Base-by-base conservation (phyloP, 2,329 filamentous ascomycete genomes). In the Parastagonospora avenae region DNA sequence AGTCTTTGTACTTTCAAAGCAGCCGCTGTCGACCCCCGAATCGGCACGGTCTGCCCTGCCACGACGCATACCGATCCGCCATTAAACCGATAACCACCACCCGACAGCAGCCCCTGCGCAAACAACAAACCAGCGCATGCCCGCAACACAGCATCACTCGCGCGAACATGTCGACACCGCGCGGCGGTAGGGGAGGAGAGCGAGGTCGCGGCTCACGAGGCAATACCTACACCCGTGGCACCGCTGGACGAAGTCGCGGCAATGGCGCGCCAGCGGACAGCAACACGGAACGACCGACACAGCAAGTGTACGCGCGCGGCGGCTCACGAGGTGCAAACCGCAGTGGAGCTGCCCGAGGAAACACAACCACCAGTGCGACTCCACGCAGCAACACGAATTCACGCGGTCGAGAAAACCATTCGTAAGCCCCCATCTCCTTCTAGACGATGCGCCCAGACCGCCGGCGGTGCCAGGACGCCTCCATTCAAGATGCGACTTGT, bases 131-230 rank as follows among this genome's bases (percentile, higher is more conserved):
- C 40, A 43, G 50, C 56, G 50, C 53, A 57, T 59, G 51, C 40
- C 45, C 46, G 46, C 48, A 32, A 42, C 48, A 36, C 36, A 24
- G 46, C 31, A 46, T 12, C 48, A 40, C 49, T 55, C 52, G 36
- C 62, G 63, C 63, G 57, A 66, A 56, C 24, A 71, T 70, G 67
- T 62, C 65, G 55, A 53, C 59, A 49, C 63, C 59, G 47, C 65
- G 66, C 40, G 63, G 60, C 50, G 55, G 50, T 16, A 52, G 59
- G 57, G 63, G 61, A 27, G 59, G 52, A 39, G 50, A 55, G 32
- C 60, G 61, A 28, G 57, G 55, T 8, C 59, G 62, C 32, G 54
- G 59, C 33, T 15, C 46, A 28, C 55, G 50, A 32, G 53, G 59
- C 42, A 44, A 42, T 14, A 52, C 46, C 39, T 47, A 46, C 7